These are phyloP conservation scores for Solanum virginianum DNA, from an alignment of 257 asterid genomes.

Conservation along the genomic window DNA sequence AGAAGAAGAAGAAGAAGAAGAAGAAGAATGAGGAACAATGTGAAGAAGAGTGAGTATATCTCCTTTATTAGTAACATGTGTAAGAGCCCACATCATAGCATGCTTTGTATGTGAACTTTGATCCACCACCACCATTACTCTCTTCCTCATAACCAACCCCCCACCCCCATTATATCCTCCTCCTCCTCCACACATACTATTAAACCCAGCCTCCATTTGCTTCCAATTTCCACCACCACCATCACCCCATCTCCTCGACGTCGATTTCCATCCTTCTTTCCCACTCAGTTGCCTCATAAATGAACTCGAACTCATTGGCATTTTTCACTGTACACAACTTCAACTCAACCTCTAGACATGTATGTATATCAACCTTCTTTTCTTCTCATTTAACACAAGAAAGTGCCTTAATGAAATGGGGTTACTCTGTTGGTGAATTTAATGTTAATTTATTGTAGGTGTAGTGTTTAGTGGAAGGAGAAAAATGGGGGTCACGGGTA, in stretches of 20 bases:
- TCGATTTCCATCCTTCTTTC: conserved; percentile 58
- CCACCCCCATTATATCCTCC: conserved; percentile 12
- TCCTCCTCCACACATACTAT: background rate
- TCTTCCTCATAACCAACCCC: conserved; percentile 44
- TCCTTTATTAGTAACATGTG: conserved; percentile 69
- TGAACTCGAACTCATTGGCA: conserved; percentile 49
- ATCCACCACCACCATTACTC: conserved; percentile 94
- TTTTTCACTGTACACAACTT: background rate
- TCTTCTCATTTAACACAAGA: background rate
- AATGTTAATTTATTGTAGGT: background rate
- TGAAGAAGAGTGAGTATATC: conserved; percentile 77
- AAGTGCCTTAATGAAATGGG: background rate
- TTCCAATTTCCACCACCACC: conserved; percentile 10
- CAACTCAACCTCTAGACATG: background rate
- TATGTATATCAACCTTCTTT: background rate
- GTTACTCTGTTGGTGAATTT: background rate
- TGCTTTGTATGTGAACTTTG: conserved; percentile 51
- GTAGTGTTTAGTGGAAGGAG: background rate
- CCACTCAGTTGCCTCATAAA: conserved; percentile 68
- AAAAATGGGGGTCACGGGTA: conserved; percentile 38
- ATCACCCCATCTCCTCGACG: conserved; percentile 53
- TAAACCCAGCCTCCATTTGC: conserved; percentile 31
- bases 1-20: background rate
- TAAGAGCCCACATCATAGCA: conserved; percentile 97
- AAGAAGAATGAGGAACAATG: conserved; percentile 31